Evolutionary conservation across 345 rosid species (phyloP).

Genomic region (Trapa bicornis): DNA sequence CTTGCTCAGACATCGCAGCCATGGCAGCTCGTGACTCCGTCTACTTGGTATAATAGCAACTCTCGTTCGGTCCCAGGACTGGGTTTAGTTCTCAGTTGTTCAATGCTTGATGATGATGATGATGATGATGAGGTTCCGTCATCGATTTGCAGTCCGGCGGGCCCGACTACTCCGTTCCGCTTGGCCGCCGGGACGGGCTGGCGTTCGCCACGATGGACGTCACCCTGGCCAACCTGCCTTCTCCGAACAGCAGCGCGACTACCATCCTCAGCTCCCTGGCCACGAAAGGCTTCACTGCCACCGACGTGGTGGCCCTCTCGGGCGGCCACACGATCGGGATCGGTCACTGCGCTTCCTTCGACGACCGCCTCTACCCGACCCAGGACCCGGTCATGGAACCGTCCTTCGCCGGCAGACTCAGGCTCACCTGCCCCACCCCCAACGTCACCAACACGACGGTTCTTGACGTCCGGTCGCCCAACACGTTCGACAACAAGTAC

Average conservation of each 20-base stretch:
- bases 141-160: constrained; percentile 51
- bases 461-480: constrained; percentile 50
- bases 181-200: constrained; percentile 62
- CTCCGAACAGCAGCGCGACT: constrained; percentile 30
- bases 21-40: constrained; percentile 55
- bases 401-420: constrained; percentile 46
- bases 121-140: no score
- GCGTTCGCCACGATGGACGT: constrained; percentile 32
- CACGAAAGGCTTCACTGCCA: constrained; percentile 36
- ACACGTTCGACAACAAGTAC: constrained; percentile 74
- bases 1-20: constrained; percentile 45
- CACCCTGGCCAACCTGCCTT: constrained; percentile 46
- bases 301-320: constrained; percentile 73
- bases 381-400: constrained; percentile 68
- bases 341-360: constrained; percentile 52
- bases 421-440: constrained; percentile 33
- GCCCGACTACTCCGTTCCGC: constrained; percentile 54
- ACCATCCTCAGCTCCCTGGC: constrained; percentile 31
- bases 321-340: constrained; percentile 87
- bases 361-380: constrained; percentile 52
- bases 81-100: no score
- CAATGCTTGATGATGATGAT: no score
- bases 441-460: constrained; percentile 33
- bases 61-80: not conserved
- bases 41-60: constrained; percentile 22